Percentiles rank a stretch among this genome's conserved stretches.
Evolutionary conservation across 2,329 filamentous ascomycete species (phyloP).

Genomic region (Bipolaris oryzae): DNA sequence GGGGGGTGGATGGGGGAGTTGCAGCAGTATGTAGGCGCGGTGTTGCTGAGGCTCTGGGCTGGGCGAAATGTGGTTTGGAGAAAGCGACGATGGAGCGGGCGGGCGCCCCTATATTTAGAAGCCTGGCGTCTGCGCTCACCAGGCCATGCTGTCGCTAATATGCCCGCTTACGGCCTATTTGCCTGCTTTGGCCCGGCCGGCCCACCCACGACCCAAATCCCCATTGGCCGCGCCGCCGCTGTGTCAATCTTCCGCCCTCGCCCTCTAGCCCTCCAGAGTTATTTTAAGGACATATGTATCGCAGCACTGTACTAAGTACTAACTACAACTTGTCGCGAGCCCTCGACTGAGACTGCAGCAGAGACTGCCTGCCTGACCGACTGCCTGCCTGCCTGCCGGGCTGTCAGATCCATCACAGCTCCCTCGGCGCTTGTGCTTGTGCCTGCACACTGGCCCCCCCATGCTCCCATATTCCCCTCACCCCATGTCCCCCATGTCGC

Average conservation of each 20-base stretch:
- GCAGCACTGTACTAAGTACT: too few relatives aligned
- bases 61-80: constrained; percentile 38
- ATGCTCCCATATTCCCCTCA: too few relatives aligned
- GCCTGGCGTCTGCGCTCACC: constrained; percentile 27
- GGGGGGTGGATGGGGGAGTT: constrained; percentile 21
- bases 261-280: constrained; percentile 26
- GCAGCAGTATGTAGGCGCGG: neutral
- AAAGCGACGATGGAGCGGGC: constrained; percentile 30
- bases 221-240: constrained; percentile 20
- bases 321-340: neutral
- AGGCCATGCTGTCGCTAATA: constrained; percentile 31
- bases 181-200: constrained; percentile 10
- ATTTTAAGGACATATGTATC: constrained; percentile 39
- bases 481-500: too few relatives aligned
- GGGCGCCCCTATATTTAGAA: constrained; percentile 38
- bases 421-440: too few relatives aligned
- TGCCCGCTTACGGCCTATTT: constrained; percentile 20
- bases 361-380: too few relatives aligned
- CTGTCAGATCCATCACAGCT: neutral
- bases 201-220: constrained; percentile 9
- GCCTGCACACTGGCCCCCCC: too few relatives aligned
- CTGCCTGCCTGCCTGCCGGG: too few relatives aligned
- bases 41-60: constrained; percentile 38
- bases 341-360: neutral
- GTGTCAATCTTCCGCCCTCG: constrained; percentile 5